A percentile compares a stretch with the other conserved stretches of the same genome.
phyloP scores from a whole-genome alignment of 2,329 filamentous ascomycete genomes.

The Penicillium janthinellum region DNA sequence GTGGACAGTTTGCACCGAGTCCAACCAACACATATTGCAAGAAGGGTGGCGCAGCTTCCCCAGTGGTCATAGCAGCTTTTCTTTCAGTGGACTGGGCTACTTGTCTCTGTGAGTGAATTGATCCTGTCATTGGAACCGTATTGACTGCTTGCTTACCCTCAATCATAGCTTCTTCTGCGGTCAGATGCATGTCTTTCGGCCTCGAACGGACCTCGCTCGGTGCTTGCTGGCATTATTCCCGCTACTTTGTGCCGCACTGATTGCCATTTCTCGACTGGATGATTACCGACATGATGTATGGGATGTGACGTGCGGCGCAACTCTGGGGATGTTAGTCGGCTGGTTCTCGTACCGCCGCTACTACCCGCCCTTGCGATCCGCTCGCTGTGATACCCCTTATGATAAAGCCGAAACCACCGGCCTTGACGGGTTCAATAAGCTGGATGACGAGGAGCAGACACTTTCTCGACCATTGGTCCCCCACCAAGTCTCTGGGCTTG shows the following conservation, averaged over 20 bases:
- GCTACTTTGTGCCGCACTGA: slow-evolving; percentile 59
- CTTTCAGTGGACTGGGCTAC: slow-evolving; percentile 64
- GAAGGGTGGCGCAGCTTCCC: slow-evolving; percentile 69
- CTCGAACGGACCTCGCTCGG: slow-evolving; percentile 58
- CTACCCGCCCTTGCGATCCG: slow-evolving; percentile 56
- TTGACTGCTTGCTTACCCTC: not conserved
- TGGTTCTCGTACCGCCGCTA: slow-evolving; percentile 64
- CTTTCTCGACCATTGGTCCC: slow-evolving; percentile 16
- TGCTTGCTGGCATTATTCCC: slow-evolving; percentile 59
- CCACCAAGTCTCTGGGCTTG: slow-evolving; percentile 15
- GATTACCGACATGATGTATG: slow-evolving; percentile 67
- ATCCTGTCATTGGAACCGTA: not conserved
- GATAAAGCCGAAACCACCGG: slow-evolving; percentile 29
- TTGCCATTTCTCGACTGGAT: slow-evolving; percentile 63
- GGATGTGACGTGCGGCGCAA: slow-evolving; percentile 59
- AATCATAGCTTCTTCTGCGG: slow-evolving; percentile 47
- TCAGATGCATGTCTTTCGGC: slow-evolving; percentile 62
- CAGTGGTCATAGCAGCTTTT: slow-evolving; percentile 63
- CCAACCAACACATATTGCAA: slow-evolving; percentile 58
- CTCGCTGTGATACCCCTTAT: slow-evolving; percentile 56
- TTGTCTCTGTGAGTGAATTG: slow-evolving; percentile 48
- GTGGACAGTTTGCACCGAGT: slow-evolving; percentile 51
- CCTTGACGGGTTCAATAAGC: slow-evolving; percentile 33
- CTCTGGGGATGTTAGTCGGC: slow-evolving; percentile 57
- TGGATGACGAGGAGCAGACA: slow-evolving; percentile 39